phyloP scores from a whole-genome alignment of 352 stramenopile genomes.

The Pythium grandisporangium region DNA sequence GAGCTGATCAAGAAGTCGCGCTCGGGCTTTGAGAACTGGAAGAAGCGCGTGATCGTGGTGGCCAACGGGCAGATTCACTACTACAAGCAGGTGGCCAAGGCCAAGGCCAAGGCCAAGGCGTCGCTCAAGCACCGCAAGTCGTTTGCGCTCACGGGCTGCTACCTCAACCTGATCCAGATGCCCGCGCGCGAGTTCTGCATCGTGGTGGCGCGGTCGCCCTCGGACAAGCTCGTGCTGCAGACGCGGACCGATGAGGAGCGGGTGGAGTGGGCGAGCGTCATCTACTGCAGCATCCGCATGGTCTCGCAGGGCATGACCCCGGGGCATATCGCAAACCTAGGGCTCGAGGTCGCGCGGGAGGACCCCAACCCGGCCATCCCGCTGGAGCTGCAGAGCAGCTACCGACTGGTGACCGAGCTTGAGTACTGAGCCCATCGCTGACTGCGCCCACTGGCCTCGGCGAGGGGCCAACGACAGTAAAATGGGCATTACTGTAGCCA shows the following conservation, averaged over 20 bases:
- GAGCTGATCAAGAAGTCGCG: constrained; percentile 80
- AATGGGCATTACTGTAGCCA: too few relatives aligned
- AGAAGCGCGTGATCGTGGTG: constrained; percentile 68
- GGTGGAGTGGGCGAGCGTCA: constrained; percentile 81
- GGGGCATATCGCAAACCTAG: constrained; percentile 65
- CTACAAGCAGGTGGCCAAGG: constrained; percentile 53
- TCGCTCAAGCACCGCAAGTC: constrained; percentile 78
- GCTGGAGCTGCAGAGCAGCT: too few relatives aligned
- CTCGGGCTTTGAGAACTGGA: constrained; percentile 84
- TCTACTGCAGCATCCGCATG: constrained; percentile 86
- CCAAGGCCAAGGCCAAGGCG: constrained; percentile 5
- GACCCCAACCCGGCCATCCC: too few relatives aligned
- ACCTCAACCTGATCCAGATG: constrained; percentile 75
- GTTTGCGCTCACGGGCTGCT: constrained; percentile 78
- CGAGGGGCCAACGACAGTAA: too few relatives aligned
- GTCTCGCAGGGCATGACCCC: constrained; percentile 80
- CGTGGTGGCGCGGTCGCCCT: constrained; percentile 72
- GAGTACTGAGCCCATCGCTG: too few relatives aligned
- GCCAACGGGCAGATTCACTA: constrained; percentile 79
- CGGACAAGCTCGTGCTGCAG: constrained; percentile 80
- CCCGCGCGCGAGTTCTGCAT: constrained; percentile 68
- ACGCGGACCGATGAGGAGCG: constrained; percentile 56
- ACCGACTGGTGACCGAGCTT: too few relatives aligned
- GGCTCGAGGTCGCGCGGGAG: constrained; percentile 38
- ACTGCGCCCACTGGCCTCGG: too few relatives aligned